Conservation (phyloP, 257 asterid genomes). For the Coffea eugenioides region DNA sequence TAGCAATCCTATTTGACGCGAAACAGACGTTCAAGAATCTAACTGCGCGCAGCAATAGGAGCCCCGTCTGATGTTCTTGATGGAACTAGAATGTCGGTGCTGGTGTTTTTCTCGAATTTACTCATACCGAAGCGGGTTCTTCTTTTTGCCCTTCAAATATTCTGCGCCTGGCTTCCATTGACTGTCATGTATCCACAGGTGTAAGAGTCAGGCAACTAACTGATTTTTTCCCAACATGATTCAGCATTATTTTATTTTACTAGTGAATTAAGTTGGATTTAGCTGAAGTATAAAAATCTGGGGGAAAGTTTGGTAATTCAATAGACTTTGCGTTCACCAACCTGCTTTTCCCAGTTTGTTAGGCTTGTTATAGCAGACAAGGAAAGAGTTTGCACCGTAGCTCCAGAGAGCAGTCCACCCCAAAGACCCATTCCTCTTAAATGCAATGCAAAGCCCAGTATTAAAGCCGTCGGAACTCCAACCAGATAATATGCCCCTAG, state of each 20-base stretch:
- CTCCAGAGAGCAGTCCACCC: slow-evolving; percentile 72
- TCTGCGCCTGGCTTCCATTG: slow-evolving; percentile 44
- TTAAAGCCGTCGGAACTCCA: slow-evolving; percentile 62
- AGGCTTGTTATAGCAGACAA: slow-evolving; percentile 50
- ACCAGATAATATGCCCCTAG: slow-evolving; percentile 74
- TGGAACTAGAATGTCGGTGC: background rate
- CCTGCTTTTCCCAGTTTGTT: slow-evolving; percentile 80
- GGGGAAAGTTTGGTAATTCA: background rate
- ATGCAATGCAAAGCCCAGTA: slow-evolving; percentile 63
- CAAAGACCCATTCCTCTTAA: slow-evolving; percentile 63
- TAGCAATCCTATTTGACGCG: too few species aligned
- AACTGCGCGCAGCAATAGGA: too few species aligned
- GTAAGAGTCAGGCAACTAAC: background rate
- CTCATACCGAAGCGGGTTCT: slow-evolving; percentile 13
- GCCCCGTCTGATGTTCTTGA: too few species aligned
- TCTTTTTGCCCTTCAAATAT: slow-evolving; percentile 26
- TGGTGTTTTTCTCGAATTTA: slow-evolving; percentile 6
- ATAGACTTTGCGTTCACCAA: slow-evolving; percentile 1
- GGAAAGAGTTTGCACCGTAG: slow-evolving; percentile 45
- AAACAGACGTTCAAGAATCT: too few species aligned
- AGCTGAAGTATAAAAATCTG: background rate
- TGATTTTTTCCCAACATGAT: background rate
- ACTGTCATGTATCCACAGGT: slow-evolving; percentile 34
- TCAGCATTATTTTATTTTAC: too few species aligned
- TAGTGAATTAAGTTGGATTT: background rate